Base-by-base conservation (phyloP, 768 basidiomycete genomes). In the Trametes maxima region DNA sequence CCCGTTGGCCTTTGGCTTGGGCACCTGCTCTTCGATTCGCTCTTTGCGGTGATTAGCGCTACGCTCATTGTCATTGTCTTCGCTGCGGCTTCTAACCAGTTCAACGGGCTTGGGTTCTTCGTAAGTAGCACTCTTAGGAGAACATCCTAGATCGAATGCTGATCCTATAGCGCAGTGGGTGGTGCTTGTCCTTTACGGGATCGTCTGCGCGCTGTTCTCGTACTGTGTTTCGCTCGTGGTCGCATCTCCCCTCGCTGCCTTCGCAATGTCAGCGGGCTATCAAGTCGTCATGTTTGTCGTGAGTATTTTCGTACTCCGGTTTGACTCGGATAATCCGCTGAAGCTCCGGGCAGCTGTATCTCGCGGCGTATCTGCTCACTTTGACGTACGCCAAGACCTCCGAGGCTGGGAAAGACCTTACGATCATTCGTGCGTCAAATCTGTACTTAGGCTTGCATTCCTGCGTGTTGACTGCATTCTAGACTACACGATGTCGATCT, bases 1-100 rank as follows among this genome's bases (percentile, higher is more conserved):
- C 85, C 88, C 19, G 71, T 85, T 49, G 89, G 87, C 2, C 75
- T 92, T 45, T 91, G 90, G 89, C 75, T 93, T 3, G 91, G 91
- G 2, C 91, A 93, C 72, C 78, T 92, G 16, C 75, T 88, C 68
- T 90, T 89, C 72, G 91, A 93, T 67, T 78, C 83, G 8, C 78
- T 88, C 11, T 80, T 83, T 60, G 80, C 82, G 3, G 65, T 87
- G 16, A 72, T 87, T n/a, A 70, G 84, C 21, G 80, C 90, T 1
- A 87, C 87, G 1, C 74, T 90, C 52, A 82, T 90, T 46, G 77
- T 81, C 17, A 81, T 90, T 44, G 67, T 91, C 7, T 90, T 87
- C 65, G 83, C 83, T 11, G 68, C 75, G 16, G 80, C 71, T 3
- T 79, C 85, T 0, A 75, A 83, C 57, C 85, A 89, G 62, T 91